phyloP scores from a whole-genome alignment of 2,329 filamentous ascomycete species.

The Phialophora expanda region DNA sequence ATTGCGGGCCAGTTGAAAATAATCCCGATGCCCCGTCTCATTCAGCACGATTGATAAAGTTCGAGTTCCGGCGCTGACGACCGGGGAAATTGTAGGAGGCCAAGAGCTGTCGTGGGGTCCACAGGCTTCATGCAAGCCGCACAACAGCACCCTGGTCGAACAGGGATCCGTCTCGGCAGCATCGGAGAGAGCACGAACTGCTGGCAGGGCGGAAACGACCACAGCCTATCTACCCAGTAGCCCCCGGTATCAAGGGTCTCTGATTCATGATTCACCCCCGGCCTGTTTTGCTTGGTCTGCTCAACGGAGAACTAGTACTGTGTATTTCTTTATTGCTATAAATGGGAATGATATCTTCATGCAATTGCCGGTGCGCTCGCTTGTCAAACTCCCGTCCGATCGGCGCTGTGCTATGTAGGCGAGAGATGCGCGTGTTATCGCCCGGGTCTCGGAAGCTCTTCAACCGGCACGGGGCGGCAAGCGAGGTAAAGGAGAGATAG shows the following conservation, averaged over 20 bases:
- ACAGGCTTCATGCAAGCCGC: slow-evolving; percentile 10
- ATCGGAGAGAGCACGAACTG: slow-evolving; percentile 15
- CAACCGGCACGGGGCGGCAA: slow-evolving; percentile 9
- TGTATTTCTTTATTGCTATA: slow-evolving; percentile 5
- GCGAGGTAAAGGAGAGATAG: not conserved
- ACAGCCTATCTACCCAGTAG: not conserved
- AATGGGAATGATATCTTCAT: slow-evolving; percentile 1
- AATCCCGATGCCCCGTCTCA: not conserved
- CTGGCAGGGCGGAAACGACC: slow-evolving; percentile 10
- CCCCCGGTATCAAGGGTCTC: not conserved
- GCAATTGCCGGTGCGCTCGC: not conserved
- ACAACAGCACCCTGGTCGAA: slow-evolving; percentile 13
- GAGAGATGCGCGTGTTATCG: slow-evolving; percentile 7
- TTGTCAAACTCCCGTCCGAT: not conserved
- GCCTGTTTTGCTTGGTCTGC: not conserved
- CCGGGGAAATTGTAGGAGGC: not conserved
- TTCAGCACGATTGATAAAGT: not conserved
- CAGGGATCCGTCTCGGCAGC: slow-evolving; percentile 15
- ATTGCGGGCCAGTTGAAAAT: not conserved
- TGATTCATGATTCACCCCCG: not conserved
- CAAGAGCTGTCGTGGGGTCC: not conserved
- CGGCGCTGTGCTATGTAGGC: not conserved
- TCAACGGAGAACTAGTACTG: not conserved
- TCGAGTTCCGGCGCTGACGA: not conserved
- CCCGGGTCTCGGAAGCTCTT: slow-evolving; percentile 5